These are phyloP conservation scores for Pistacia integerrima DNA, from an alignment of 345 rosid species.

Conservation along the genomic window DNA sequence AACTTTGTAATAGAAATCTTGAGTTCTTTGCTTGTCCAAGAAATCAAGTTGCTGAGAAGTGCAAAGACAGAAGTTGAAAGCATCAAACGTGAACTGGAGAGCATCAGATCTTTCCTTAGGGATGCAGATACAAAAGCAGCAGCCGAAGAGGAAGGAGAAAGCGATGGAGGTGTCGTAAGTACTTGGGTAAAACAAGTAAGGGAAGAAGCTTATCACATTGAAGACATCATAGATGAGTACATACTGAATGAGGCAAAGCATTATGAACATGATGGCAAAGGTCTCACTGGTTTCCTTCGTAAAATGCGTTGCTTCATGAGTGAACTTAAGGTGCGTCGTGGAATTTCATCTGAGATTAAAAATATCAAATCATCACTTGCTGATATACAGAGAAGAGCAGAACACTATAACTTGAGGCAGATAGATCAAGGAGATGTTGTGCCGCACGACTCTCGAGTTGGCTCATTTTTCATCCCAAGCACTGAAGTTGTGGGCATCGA, in stretches of 20 bases:
- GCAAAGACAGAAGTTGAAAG: constrained; percentile 10
- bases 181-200: constrained; percentile 24
- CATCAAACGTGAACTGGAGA: constrained; percentile 15
- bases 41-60: constrained; percentile 8
- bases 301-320: neutral
- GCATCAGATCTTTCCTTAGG: constrained; percentile 16
- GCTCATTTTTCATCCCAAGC: constrained; percentile 17
- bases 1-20: neutral
- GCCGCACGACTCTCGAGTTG: constrained; percentile 11
- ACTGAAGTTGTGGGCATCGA: constrained; percentile 24
- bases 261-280: neutral
- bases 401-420: constrained; percentile 1
- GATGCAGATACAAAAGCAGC: constrained; percentile 20
- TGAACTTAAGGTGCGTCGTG: neutral
- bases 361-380: constrained; percentile 1
- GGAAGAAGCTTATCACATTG: constrained; percentile 23
- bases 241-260: neutral
- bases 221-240: constrained; percentile 29
- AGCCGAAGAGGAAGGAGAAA: neutral
- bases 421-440: neutral
- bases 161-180: neutral
- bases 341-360: constrained; percentile 16
- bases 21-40: constrained; percentile 6
- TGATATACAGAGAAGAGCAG: constrained; percentile 13
- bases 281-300: neutral